Base-by-base conservation (phyloP, 108 stramenopile genomes). In the Skeletonema tropicum region DNA sequence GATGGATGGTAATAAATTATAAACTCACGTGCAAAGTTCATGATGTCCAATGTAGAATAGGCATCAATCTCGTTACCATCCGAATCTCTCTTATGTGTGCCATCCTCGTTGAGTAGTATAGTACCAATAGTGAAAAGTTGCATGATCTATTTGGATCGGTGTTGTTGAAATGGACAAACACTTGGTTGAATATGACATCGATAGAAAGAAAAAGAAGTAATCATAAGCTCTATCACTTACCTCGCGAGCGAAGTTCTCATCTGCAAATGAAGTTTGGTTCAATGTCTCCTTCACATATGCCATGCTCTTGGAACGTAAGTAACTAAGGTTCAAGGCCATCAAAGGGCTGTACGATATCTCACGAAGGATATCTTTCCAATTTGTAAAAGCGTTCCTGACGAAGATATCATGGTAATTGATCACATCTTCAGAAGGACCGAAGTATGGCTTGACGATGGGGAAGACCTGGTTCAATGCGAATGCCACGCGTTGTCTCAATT, bases 401-500 rank as follows among this genome's bases (percentile, higher is more conserved):
- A 29, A 29, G 57, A 92, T 92, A 61, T 92, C 92, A 79, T 92
- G 89, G 52, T 85, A 92, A 5, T 64, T 62, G 41, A 82, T 33
- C 75, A 79, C 14, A 73, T 33, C 57, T 83, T 29, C 84, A 25
- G 79, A 41, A 33, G 66, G 23, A 19, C 5, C 29, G 3, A 52
- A 46, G 25, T 49, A 21, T 12, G 64, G 21, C 17, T 12, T 46
- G 64, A 67, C 66, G 10, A 92, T 62, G 2, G 91, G 90, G 45
- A 89, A 79, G 45, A 92, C 75, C 62, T 91, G 90, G 55, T 74
- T 60, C 15, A 95, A 77, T 5, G 88, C 89, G 83, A 85, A 95
- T 8, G 94, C 92, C 23, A 92, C 68, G 17, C 86, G 63, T 66
- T 95, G 94, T 3, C 94, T 78, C 23, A 95, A 82, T 63, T 95